Percentiles rank a stretch among this genome's conserved stretches.
Evolutionary conservation across 2,329 filamentous ascomycete genomes (phyloP).

Genomic region (Ceratocystis lukuohia): DNA sequence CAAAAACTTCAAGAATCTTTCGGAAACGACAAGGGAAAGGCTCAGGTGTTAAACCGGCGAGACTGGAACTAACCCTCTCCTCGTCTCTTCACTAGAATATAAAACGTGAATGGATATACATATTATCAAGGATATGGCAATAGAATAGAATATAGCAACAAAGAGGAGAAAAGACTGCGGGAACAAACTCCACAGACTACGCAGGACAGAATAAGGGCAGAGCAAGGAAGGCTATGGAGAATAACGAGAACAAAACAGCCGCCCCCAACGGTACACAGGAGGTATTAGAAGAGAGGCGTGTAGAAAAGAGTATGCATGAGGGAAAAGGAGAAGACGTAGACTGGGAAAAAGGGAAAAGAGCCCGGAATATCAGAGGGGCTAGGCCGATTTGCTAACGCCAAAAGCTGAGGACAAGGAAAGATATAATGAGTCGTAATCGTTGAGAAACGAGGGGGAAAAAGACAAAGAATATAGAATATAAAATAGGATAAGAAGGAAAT

Average conservation of each 20-base stretch:
- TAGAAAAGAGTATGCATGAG: neutral
- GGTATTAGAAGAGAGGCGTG: too few species aligned
- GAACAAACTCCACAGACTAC: too few species aligned
- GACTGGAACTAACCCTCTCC: too few species aligned
- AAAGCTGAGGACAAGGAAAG: neutral
- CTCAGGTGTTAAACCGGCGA: too few species aligned
- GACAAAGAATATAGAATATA: slow-evolving; percentile 4
- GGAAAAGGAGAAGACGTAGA: neutral
- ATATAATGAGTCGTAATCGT: neutral
- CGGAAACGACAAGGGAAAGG: too few species aligned
- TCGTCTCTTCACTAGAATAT: neutral
- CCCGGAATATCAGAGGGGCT: neutral
- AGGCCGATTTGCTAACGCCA: neutral
- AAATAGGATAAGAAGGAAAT: slow-evolving; percentile 2
- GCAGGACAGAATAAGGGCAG: too few species aligned
- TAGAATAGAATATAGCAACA: neutral
- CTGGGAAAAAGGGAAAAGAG: neutral
- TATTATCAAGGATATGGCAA: slow-evolving; percentile 2
- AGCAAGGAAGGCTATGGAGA: too few species aligned
- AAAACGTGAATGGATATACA: neutral
- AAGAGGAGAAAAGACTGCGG: too few species aligned
- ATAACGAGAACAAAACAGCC: too few species aligned
- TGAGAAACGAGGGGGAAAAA: neutral
- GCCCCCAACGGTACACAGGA: too few species aligned
- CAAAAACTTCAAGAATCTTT: too few species aligned